Base-by-base conservation (phyloP, 805 yeast genomes). In the Yamadazyma laniorum region DNA sequence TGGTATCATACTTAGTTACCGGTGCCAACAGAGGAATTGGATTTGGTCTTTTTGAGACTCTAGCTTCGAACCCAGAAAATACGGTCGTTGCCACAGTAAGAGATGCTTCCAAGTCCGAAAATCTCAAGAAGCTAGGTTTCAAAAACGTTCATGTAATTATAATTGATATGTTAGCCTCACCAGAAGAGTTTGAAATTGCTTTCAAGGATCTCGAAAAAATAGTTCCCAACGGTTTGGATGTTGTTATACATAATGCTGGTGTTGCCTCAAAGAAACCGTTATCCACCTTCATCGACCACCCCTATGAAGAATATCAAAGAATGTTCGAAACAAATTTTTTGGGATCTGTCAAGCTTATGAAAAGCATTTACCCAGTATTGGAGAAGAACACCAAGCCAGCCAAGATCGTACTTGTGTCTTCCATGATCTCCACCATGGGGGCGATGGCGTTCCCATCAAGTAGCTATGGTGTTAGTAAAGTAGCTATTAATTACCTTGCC, bases 1-100 rank as follows among this genome's bases (percentile, higher is more conserved):
- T 37, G 40, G 11, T 31, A 7, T 25, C 35, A 12, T 64, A 64
- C 47, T 49, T 69, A 4, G 48, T 69, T n/a, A 59, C 69, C 1
- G 75, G 75, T 6, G 72, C 65, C 15, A 63, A 67, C 11, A 53
- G 70, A 35, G 73, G 74, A 4, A 60, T 68, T 26, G 74, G 75
- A 5, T 53, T 55, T 13, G 53, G 54, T 1, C 47, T 67, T 9
- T 56, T 50, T 5, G 52, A 54, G 27, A 45, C 48, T 28, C 39
- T 64, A n/a, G 43, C 52, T 26, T 37, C 39, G 7, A 40, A 49
- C 5, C 34, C 53, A 19, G 28, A 44, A 11, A 53, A 48, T 32
- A 18, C 32, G 3, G 58, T 61, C 12, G 42, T 59, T 27, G 59
- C 57, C 0, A 48, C 54, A 8, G 40, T 47, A 9, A 30, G 58